These are phyloP conservation scores for Pseudozyma pruni DNA, from an alignment of 1,284 basidiomycete genomes.

Conservation along the genomic window DNA sequence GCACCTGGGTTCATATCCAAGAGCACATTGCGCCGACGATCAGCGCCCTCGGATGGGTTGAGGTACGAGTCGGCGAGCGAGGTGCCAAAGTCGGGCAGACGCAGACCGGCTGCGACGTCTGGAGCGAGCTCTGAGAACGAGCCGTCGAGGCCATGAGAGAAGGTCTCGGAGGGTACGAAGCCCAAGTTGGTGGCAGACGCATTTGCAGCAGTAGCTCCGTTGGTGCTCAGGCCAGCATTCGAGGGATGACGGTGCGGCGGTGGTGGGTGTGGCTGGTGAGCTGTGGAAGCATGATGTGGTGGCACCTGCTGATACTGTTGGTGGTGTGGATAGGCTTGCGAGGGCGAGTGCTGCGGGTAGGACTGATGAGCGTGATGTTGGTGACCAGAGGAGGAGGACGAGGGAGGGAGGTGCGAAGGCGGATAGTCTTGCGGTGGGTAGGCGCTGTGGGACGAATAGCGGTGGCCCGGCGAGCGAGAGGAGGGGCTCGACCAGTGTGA, in stretches of 20 bases:
- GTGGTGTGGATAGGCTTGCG: slow-evolving; percentile 19
- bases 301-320: slow-evolving; percentile 23
- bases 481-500: slow-evolving; percentile 42
- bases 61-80: slow-evolving; percentile 58
- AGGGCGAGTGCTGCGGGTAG: slow-evolving; percentile 30
- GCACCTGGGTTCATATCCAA: slow-evolving; percentile 34
- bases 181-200: slow-evolving; percentile 16
- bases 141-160: slow-evolving; percentile 32
- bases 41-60: slow-evolving; percentile 40
- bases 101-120: slow-evolving; percentile 38
- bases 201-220: slow-evolving; percentile 1
- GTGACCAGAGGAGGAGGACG: slow-evolving; percentile 9
- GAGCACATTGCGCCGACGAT: slow-evolving; percentile 41
- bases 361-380: slow-evolving; percentile 29
- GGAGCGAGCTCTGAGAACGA: slow-evolving; percentile 49
- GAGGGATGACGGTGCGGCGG: slow-evolving; percentile 22
- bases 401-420: slow-evolving; percentile 13
- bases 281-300: slow-evolving; percentile 15
- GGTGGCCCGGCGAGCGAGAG: slow-evolving; percentile 29
- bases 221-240: slow-evolving; percentile 9
- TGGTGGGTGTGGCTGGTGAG: not conserved
- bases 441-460: slow-evolving; percentile 29
- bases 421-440: slow-evolving; percentile 34
- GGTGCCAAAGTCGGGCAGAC: slow-evolving; percentile 54
- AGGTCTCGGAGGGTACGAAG: slow-evolving; percentile 24